A percentile compares a stretch with the other conserved stretches of the same genome.
Evolutionary conservation across 495 filamentous ascomycete species (phyloP).

Genomic region (Rhypophila decipiens): DNA sequence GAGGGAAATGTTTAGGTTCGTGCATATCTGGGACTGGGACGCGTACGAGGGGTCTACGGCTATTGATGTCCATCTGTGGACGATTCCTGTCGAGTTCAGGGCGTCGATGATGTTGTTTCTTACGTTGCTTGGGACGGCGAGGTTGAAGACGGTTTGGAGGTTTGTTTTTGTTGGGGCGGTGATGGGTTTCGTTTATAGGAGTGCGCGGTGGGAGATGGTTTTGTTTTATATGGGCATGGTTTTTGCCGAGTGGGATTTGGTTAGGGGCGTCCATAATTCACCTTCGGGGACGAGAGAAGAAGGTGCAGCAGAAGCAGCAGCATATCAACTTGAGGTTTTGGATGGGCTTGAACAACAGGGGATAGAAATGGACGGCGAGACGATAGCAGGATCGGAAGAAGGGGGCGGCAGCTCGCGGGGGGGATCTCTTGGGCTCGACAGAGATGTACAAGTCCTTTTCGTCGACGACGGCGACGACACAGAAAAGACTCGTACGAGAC

Average conservation of each 20-base stretch:
- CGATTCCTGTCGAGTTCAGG: constrained; percentile 65
- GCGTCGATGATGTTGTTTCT: constrained; percentile 61
- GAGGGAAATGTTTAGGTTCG: constrained; percentile 26
- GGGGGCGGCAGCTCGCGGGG: neutral
- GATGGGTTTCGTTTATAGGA: constrained; percentile 27
- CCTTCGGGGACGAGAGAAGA: constrained; percentile 5
- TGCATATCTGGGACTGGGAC: constrained; percentile 37
- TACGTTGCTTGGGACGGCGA: constrained; percentile 41
- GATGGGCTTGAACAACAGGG: too few species aligned
- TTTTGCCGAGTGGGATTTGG: constrained; percentile 34
- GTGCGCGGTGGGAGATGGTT: constrained; percentile 36
- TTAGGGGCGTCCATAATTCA: constrained; percentile 16
- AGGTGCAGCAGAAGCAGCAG: constrained; percentile 3
- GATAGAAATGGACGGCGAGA: too few species aligned
- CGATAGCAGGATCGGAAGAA: neutral
- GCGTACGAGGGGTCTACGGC: constrained; percentile 35
- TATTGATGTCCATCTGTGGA: constrained; percentile 67
- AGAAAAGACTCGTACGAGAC: too few species aligned
- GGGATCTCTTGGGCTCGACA: too few species aligned
- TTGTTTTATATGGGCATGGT: constrained; percentile 35
- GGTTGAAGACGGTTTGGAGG: constrained; percentile 20
- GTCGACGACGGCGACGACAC: too few species aligned
- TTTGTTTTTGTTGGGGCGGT: constrained; percentile 17
- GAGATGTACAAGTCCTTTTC: too few species aligned
- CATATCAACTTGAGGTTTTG: too few species aligned